phyloP scores from a whole-genome alignment of 2,329 filamentous ascomycete genomes.

The Chrysosporium keratinophilum region DNA sequence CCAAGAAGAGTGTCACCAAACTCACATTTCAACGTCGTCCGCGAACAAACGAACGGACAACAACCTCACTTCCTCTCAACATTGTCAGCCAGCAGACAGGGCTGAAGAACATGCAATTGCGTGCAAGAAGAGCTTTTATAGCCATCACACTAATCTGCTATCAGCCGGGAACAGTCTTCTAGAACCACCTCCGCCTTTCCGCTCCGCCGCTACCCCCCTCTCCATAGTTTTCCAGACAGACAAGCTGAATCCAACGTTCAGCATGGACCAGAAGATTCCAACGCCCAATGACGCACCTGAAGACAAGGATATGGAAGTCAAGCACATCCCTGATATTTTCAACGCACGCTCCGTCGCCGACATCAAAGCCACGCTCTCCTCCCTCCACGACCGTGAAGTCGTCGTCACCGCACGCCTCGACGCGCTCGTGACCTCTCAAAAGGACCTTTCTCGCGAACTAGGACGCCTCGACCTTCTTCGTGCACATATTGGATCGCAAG shows the following conservation, averaged over 20 bases:
- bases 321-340: conserved; percentile 42
- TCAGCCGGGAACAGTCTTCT: neutral
- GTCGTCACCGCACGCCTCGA: conserved; percentile 64
- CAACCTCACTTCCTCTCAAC: too few relatives aligned
- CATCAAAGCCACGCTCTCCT: conserved; percentile 64
- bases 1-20: too few relatives aligned
- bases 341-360: conserved; percentile 66
- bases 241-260: neutral
- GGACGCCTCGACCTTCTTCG: conserved; percentile 79
- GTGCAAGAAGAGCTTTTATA: too few relatives aligned
- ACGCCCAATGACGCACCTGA: neutral
- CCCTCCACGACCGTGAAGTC: conserved; percentile 66
- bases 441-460: conserved; percentile 76
- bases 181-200: neutral
- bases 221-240: neutral
- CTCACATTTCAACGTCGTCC: too few relatives aligned
- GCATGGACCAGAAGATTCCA: neutral
- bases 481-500: conserved; percentile 77
- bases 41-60: too few relatives aligned
- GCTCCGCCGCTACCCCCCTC: neutral
- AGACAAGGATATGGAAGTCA: neutral
- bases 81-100: too few relatives aligned
- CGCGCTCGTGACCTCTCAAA: conserved; percentile 67
- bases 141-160: too few relatives aligned
- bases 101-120: too few relatives aligned